Percentiles rank a stretch among this genome's conserved stretches.
Evolutionary conservation across 75 land plant species (phyloP).

Genomic region (Gnetum montanum): DNA sequence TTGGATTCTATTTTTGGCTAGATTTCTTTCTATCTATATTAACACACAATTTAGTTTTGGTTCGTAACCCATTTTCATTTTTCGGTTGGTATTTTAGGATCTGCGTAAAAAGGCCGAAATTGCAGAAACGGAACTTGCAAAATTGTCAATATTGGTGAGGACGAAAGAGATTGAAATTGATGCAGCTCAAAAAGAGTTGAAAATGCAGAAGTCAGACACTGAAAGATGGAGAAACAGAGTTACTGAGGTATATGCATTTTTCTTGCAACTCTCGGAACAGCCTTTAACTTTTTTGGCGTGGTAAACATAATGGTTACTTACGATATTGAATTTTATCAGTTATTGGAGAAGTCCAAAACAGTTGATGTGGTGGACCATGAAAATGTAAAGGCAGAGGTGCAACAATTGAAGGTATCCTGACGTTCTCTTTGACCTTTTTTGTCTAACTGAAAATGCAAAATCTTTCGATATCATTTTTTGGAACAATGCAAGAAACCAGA

Average conservation of each 20-base stretch:
- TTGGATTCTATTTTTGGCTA: no score
- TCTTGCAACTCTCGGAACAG: background rate
- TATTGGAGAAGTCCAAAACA: conserved; percentile 51
- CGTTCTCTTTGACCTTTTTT: background rate
- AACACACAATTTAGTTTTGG: background rate
- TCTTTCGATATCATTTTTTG: no score
- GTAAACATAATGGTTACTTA: no score
- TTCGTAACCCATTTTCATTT: background rate
- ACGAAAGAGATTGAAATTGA: conserved; percentile 65
- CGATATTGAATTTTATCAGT: no score
- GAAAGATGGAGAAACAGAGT: conserved; percentile 46
- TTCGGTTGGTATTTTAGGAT: conserved; percentile 40
- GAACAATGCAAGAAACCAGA: no score
- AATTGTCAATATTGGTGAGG: conserved; percentile 24
- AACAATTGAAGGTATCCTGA: conserved; percentile 37
- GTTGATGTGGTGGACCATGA: conserved; percentile 68
- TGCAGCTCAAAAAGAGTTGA: conserved; percentile 44
- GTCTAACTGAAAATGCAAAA: no score
- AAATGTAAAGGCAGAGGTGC: conserved; percentile 41
- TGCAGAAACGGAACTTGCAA: conserved; percentile 34
- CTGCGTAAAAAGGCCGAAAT: conserved; percentile 53
- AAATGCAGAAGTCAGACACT: conserved; percentile 38
- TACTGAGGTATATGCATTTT: conserved; percentile 41
- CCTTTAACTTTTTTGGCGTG: background rate
- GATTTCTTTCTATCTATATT: no score